phyloP scores from a whole-genome alignment of 768 basidiomycete genomes.

The Agaricus bisporus region DNA sequence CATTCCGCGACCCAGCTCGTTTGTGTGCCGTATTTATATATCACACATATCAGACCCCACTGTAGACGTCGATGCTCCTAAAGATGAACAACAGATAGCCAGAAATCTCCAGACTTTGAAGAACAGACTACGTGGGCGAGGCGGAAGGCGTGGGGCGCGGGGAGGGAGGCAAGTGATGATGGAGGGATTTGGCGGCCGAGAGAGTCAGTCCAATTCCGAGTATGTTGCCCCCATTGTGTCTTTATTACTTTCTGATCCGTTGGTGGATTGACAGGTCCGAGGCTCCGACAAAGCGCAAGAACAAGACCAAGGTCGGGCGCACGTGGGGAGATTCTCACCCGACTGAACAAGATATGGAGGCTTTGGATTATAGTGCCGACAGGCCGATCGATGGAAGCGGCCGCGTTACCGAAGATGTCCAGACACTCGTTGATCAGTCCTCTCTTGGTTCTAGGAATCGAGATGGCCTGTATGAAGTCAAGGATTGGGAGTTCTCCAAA shows the following conservation, averaged over 20 bases:
- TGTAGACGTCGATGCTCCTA: conserved; percentile 36
- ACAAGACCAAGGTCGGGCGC: conserved; percentile 67
- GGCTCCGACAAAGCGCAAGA: conserved; percentile 52
- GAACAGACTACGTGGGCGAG: conserved; percentile 72
- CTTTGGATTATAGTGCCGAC: conserved; percentile 80
- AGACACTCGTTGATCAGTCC: conserved; percentile 58
- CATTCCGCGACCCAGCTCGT: not conserved
- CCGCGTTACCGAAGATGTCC: conserved; percentile 41
- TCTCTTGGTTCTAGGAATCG: conserved; percentile 73
- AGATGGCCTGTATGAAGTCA: conserved; percentile 62
- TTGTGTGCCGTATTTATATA: conserved; percentile 19
- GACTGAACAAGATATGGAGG: conserved; percentile 86
- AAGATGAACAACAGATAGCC: conserved; percentile 87
- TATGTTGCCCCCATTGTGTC: conserved; percentile 28
- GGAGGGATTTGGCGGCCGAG: conserved; percentile 38
- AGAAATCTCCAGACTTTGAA: conserved; percentile 90
- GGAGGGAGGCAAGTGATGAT: conserved; percentile 42
- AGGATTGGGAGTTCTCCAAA: conserved; percentile 74
- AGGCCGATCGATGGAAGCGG: conserved; percentile 31
- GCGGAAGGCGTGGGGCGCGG: conserved; percentile 51
- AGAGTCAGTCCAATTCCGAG: conserved; percentile 67
- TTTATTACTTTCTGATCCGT: not conserved
- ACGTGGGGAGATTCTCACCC: conserved; percentile 89
- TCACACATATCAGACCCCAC: conserved; percentile 34
- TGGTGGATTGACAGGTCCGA: conserved; percentile 43